Evolutionary conservation across 2,329 filamentous ascomycete species (phyloP), one percentile per base, ranked within the genome.

Genomic region (Dichotomopilus funicola): DNA sequence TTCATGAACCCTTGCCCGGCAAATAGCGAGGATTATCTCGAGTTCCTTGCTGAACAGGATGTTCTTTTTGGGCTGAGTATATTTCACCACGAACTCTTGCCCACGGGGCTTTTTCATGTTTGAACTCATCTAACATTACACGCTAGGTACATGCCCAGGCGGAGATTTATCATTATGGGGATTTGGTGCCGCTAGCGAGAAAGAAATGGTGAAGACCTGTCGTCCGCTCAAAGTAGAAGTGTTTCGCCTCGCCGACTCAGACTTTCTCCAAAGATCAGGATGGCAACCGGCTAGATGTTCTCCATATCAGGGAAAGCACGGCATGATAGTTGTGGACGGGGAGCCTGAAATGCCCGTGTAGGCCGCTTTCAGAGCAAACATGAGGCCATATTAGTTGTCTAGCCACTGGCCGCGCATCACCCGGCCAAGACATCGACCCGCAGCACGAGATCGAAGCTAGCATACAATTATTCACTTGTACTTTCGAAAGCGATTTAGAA

Each of bases 91-190:
- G 11, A 9, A 35, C 9, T 40, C 37, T 45, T 40, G 11, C 12
- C 12, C 37, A 33, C 31, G 34, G 43, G 9, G n/a, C n/a, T n/a
- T 48, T 12, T 49, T 5, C 3, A 27, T 33, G 37, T 37, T 51
- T 61, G 8, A 80, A 49, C 34, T 3, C 19, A 2, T 27, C 19
- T 27, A 27, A 36, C 10, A 7, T 10, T 42, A 6, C 27, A 37
- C 8, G 7, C 40, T 10, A 79, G 75, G 77, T 58, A 88, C 89
- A 0, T 94, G 89, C 66, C 89, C 89, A 0, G 89, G 89, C 1
- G 89, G 89, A 0, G 89, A 94, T 67, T 72, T 94, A 48, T 90
- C 86, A 1, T 76, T 82, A n/a, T 92, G 88, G 88, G 88, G 87
- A 0, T 94, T 89, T 76, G 85, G 86, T 10, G 81, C 78, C 44